Base-by-base conservation (phyloP, 2,329 filamentous ascomycete genomes). In the Colletotrichum noveboracense region DNA sequence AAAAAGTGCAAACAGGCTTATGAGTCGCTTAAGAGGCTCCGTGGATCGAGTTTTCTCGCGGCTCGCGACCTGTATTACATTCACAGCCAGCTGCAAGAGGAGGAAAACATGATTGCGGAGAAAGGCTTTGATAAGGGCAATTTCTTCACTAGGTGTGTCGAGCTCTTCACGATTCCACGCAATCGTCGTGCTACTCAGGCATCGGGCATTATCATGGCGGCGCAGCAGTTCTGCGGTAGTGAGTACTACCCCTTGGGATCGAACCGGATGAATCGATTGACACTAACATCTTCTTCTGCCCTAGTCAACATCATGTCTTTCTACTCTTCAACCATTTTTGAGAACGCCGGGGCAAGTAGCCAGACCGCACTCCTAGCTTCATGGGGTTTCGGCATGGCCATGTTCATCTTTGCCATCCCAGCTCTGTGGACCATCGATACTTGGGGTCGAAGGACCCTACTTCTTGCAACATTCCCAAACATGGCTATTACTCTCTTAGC, bases 351-450 rank as follows among this genome's bases (percentile, higher is more conserved):
- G n/a, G 5, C 85, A 85, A 28, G 83, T 82, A 13, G 70, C 80
- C 30, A 82, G 81, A 26, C 78, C 83, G 67, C 78, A 85, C 73
- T 75, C 4, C 14, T 91, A 21, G 90, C 89, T 0, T 91, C 90
- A 0, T 89, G 88, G 79, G 91, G 91, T 0, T 92, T 91, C 74
- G 91, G 91, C 4, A 81, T 92, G 2, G 86, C 91, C 68, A 77
- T 62, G 79, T 93, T 93, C 81, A 66, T 93, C 28, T 93, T 93
- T 77, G 91, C 92, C 24, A 92, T 91, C 82, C 92, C 92, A 0
- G 91, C 92, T 5, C 85, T 93, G 75, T 92, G 89, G 86, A 93
- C 92, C 4, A 93, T 94, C 70, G 92, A 94, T 78, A 93, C 91
- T 0, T 93, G 90, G 79, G 92, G 92, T 12, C 91, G 92, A 32